Conservation (phyloP, 2,329 filamentous ascomycete genomes). For the Aureobasidium pullulans region DNA sequence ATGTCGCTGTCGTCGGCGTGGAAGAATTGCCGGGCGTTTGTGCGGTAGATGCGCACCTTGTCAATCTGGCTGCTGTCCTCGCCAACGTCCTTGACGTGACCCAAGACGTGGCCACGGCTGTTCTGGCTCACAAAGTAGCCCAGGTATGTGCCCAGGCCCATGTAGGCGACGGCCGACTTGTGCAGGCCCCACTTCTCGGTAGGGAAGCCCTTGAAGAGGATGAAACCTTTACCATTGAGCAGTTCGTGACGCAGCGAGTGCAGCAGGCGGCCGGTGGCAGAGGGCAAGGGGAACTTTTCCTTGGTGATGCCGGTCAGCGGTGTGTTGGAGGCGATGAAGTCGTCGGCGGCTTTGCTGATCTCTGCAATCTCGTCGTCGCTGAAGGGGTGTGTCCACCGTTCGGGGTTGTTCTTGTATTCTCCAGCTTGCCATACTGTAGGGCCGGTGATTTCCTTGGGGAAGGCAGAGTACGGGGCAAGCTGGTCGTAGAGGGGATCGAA, state of each 20-base stretch:
- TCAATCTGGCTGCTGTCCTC: slow-evolving; percentile 76
- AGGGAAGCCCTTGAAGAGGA: slow-evolving; percentile 80
- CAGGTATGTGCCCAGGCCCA: slow-evolving; percentile 73
- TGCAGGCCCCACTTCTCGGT: slow-evolving; percentile 66
- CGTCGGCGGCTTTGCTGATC: slow-evolving; percentile 58
- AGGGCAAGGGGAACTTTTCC: slow-evolving; percentile 54
- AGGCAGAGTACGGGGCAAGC: slow-evolving; percentile 60
- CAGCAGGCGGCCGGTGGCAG: slow-evolving; percentile 46
- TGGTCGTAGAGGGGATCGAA: slow-evolving; percentile 60
- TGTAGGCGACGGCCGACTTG: slow-evolving; percentile 82
- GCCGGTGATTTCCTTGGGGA: slow-evolving; percentile 63
- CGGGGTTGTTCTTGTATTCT: slow-evolving; percentile 55
- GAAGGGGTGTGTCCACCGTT: slow-evolving; percentile 67
- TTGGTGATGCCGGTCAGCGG: slow-evolving; percentile 66
- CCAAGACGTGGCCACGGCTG: slow-evolving; percentile 71
- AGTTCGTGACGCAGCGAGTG: slow-evolving; percentile 54
- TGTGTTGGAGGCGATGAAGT: slow-evolving; percentile 57
- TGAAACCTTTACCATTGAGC: slow-evolving; percentile 82
- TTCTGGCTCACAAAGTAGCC: slow-evolving; percentile 88
- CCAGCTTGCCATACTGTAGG: slow-evolving; percentile 65
- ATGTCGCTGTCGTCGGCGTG: slow-evolving; percentile 78
- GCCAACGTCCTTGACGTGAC: slow-evolving; percentile 81
- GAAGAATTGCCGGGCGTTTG: slow-evolving; percentile 78
- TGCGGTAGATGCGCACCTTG: slow-evolving; percentile 83
- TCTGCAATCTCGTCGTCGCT: slow-evolving; percentile 59